These are phyloP conservation scores for Botrytis hyacinthi DNA, from an alignment of 2,329 filamentous ascomycete genomes.

Conservation along the genomic window DNA sequence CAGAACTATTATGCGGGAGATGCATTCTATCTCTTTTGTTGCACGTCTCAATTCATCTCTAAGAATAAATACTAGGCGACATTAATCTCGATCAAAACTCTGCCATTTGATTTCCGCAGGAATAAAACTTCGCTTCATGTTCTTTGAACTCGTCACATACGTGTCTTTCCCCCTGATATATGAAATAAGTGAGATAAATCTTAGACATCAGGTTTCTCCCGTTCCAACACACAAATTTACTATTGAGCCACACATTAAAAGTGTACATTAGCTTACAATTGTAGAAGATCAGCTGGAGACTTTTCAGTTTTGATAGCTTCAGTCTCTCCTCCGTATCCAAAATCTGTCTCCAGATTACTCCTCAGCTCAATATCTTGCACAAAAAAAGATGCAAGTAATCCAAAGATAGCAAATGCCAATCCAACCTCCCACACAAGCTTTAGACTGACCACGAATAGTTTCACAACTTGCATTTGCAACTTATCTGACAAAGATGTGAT, in stretches of 20 bases:
- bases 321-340: neutral
- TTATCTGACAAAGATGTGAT: neutral
- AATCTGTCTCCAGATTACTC: neutral
- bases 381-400: neutral
- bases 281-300: accelerated
- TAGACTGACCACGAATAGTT: neutral
- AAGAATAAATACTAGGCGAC: neutral
- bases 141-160: accelerated
- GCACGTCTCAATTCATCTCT: neutral
- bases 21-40: neutral
- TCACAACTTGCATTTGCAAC: neutral
- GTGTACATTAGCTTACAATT: neutral
- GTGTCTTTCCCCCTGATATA: neutral
- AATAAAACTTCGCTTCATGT: no score
- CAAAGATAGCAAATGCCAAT: neutral
- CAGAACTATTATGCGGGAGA: accelerated
- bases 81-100: neutral
- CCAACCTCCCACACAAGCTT: neutral
- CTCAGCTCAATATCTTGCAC: neutral
- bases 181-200: neutral
- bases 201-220: neutral
- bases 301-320: neutral
- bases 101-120: no score
- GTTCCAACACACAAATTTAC: neutral
- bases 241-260: neutral